Conservation (phyloP, 441 rosid species). For the Eutrema salsugineum region DNA sequence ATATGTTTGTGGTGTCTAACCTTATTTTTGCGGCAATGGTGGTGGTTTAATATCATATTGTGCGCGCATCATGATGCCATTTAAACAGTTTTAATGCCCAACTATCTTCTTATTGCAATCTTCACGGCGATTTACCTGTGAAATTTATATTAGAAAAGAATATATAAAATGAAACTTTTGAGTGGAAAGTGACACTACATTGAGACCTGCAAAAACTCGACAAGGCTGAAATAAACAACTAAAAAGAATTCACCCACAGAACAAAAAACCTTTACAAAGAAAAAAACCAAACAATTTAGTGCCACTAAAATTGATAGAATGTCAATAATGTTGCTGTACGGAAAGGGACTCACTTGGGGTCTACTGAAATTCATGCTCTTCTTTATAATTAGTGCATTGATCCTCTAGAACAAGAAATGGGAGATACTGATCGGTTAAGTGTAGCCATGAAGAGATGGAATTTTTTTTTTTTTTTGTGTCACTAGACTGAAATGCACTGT, state of each 20-base stretch:
- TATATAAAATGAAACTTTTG: conserved; percentile 18
- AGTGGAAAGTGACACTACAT: conserved; percentile 38
- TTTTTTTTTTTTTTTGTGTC: neutral
- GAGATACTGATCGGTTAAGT: neutral
- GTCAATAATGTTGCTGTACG: conserved; percentile 39
- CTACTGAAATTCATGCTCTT: conserved; percentile 27
- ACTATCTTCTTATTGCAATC: conserved; percentile 31
- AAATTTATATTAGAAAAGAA: neutral
- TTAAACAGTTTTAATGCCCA: conserved; percentile 22
- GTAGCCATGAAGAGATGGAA: neutral
- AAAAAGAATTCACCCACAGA: conserved; percentile 27
- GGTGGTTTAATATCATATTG: conserved; percentile 22
- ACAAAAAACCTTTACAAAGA: conserved; percentile 11
- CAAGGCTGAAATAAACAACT: conserved; percentile 32
- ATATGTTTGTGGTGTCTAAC: conserved; percentile 28
- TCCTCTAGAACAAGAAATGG: conserved; percentile 28
- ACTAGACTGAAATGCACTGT: conserved; percentile 3
- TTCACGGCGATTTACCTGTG: conserved; percentile 33
- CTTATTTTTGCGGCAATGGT: conserved; percentile 31
- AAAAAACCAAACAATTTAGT: conserved; percentile 19
- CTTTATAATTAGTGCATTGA: conserved; percentile 21
- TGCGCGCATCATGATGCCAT: conserved; percentile 22
- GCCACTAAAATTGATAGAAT: conserved; percentile 25
- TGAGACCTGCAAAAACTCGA: conserved; percentile 35
- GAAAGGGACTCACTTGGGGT: conserved; percentile 33